phyloP scores from a whole-genome alignment of 1,284 basidiomycete genomes.

The Leccinum solheimii region DNA sequence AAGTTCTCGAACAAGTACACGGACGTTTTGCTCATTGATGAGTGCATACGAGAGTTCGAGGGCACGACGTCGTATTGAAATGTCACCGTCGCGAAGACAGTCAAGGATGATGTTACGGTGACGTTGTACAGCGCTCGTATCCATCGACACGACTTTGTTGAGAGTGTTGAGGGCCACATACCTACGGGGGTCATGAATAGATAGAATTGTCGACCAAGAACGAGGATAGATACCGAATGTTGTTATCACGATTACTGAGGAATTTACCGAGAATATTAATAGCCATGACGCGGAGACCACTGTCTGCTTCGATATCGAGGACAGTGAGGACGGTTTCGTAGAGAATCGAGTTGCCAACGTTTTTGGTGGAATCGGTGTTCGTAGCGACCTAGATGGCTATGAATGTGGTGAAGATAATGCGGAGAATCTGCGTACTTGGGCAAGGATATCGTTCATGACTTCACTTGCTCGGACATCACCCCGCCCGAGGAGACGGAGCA shows the following conservation, averaged over 20 bases:
- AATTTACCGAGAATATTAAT: conserved; percentile 99
- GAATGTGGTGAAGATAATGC: background rate
- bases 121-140: conserved; percentile 97
- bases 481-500: conserved; percentile 86
- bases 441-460: conserved; percentile 97
- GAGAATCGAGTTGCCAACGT: conserved; percentile 97
- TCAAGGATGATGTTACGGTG: conserved; percentile 98
- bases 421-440: conserved; percentile 60
- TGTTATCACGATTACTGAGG: conserved; percentile 97
- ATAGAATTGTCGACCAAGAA: background rate
- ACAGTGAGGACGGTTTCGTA: conserved; percentile 98
- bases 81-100: conserved; percentile 97
- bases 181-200: conserved; percentile 41
- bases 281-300: conserved; percentile 95
- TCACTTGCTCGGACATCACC: conserved; percentile 89
- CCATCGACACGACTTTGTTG: conserved; percentile 98
- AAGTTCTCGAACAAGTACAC: conserved; percentile 89
- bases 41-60: conserved; percentile 97
- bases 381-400: conserved; percentile 78
- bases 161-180: conserved; percentile 98
- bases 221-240: conserved; percentile 74
- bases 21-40: conserved; percentile 95
- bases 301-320: conserved; percentile 98
- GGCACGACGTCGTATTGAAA: conserved; percentile 95
- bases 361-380: conserved; percentile 97